A percentile compares a stretch with the other conserved stretches of the same genome.
Evolutionary conservation across 163 green algal species (phyloP).

Genomic region (Picocystis sp.): DNA sequence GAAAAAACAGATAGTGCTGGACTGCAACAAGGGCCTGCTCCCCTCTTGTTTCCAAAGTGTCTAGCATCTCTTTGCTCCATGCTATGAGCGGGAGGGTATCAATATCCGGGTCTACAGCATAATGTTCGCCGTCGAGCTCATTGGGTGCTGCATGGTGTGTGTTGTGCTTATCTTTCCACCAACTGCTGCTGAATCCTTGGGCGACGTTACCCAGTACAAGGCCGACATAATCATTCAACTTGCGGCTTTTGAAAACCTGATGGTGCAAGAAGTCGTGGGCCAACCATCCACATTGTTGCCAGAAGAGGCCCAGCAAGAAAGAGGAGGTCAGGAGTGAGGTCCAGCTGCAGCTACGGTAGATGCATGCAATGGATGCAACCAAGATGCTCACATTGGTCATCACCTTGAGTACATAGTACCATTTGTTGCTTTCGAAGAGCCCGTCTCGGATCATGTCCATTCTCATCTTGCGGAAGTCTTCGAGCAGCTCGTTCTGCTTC

Average conservation of each 20-base stretch:
- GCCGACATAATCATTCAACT: constrained; percentile 30
- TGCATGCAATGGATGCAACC: constrained; percentile 6
- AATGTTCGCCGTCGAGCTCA: constrained; percentile 26
- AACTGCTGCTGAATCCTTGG: constrained; percentile 42
- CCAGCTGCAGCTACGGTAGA: constrained; percentile 5
- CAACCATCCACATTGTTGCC: constrained; percentile 51
- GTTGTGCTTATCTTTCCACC: constrained; percentile 69
- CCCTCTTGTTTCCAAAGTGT: constrained; percentile 10
- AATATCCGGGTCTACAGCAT: constrained; percentile 52
- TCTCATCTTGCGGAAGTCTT: constrained; percentile 38
- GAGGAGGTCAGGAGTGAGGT: constrained; percentile 15
- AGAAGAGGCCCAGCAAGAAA: constrained; percentile 40
- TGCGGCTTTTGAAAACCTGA: constrained; percentile 37
- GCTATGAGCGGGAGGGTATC: constrained; percentile 53
- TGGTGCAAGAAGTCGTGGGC: constrained; percentile 57
- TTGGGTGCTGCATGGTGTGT: constrained; percentile 51
- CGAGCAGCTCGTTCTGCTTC: too few species aligned
- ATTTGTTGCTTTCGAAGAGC: constrained; percentile 32
- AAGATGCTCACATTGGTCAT: not conserved
- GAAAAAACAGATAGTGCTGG: constrained; percentile 44
- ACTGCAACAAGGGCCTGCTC: constrained; percentile 21
- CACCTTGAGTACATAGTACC: constrained; percentile 43
- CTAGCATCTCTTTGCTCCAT: constrained; percentile 38
- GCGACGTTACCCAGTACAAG: constrained; percentile 32
- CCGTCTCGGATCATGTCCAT: constrained; percentile 26